phyloP scores from a whole-genome alignment of 139 green algal species.

The Microglena sp. region DNA sequence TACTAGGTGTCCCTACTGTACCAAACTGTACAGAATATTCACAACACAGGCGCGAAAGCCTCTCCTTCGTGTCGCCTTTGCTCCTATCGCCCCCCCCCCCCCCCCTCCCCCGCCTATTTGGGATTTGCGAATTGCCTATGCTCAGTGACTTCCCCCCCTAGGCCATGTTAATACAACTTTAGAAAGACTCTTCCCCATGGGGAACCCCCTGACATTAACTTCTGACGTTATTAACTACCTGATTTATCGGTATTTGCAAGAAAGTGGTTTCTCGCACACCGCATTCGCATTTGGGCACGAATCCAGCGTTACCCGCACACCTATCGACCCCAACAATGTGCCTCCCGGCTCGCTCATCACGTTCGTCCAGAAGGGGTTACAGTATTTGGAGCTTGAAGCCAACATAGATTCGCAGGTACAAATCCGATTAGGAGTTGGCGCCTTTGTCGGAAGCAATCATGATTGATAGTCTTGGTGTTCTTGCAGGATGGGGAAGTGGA shows the following conservation, averaged over 20 bases:
- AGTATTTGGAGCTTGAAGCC: conserved; percentile 95
- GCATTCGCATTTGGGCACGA: conserved; percentile 92
- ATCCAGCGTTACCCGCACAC: conserved; percentile 44
- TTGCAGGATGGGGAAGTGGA: conserved; percentile 65
- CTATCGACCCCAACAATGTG: conserved; percentile 73
- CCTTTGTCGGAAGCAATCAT: background rate
- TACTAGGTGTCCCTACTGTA: no score
- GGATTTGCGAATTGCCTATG: no score
- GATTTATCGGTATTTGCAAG: conserved; percentile 11
- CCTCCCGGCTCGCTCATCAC: conserved; percentile 83
- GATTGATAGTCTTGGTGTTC: background rate
- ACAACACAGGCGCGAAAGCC: no score
- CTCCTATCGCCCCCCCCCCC: no score
- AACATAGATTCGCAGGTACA: conserved; percentile 63
- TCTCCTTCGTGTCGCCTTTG: no score
- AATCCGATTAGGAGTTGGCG: background rate
- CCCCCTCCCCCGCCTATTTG: no score
- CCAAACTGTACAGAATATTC: no score
- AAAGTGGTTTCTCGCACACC: conserved; percentile 70
- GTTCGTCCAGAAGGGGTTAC: conserved; percentile 93
- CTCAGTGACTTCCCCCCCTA: no score
- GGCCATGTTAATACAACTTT: no score
- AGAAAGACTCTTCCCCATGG: no score
- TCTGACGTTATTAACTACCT: conserved; percentile 10
- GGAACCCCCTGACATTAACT: background rate